Base-by-base conservation (phyloP, 129 eudicot species). In the Sambucus nigra region DNA sequence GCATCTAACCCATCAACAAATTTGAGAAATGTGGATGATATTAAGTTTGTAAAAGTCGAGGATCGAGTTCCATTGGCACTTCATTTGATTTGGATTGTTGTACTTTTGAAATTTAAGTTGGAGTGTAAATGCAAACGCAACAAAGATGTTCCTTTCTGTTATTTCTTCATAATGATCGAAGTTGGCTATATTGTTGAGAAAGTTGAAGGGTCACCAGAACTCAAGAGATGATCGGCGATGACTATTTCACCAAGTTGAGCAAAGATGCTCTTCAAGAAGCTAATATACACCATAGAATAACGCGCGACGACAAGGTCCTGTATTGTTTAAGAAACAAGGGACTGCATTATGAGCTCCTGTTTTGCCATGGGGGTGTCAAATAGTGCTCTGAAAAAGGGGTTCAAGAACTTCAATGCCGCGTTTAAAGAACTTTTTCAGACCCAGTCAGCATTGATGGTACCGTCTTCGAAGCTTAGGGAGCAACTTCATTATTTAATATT, bases 31-130 rank as follows among this genome's bases (percentile, higher is more conserved):
- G 10, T 27, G 16, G 51, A 41, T 57, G 50, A 25, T 41, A n/a
- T 40, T 21, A 29, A n/a, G 8, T 57, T 22, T 22, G 22, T 31
- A 25, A 50, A 60, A 7, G 20, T n/a, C n/a, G 6, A 14, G 14
- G 29, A 25, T 10, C 26, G 18, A 21, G 47, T 26, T 51, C 65
- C 60, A 22, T 64, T 72, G 12, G 68, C 18, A 7, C 68, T 31
- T 0, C 73, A 73, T 54, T n/a, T 73, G 51, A 29, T 60, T 29
- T 57, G 57, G 60, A 73, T 66, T 63, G n/a, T 73, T 42, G 47
- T 5, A 15, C 38, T 44, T 26, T 27, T 73, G 20, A 45, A 45
- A 35, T 42, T 58, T 20, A 21, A 32, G 5, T 42, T 42, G 48
- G 18, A 50, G 18, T 7, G 51, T 39, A 13, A 49, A n/a, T 61